Conservation (phyloP, 2,329 filamentous ascomycete species). For the Neonectria punicea region DNA sequence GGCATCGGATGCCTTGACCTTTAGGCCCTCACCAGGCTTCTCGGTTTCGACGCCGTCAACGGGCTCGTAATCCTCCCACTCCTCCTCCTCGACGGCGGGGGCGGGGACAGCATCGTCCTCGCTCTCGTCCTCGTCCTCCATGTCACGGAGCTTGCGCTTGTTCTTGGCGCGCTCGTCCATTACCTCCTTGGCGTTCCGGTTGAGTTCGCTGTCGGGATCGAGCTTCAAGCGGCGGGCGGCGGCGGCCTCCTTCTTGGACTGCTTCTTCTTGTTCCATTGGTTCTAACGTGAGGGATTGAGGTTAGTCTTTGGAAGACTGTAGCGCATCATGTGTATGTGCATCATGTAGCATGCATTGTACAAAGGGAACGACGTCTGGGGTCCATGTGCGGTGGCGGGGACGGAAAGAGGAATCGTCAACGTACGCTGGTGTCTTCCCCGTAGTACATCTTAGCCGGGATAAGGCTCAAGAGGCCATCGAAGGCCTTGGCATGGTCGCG, state of each 20-base stretch:
- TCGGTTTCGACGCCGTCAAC: slow-evolving; percentile 68
- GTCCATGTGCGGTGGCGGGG: slow-evolving; percentile 13
- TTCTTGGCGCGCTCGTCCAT: slow-evolving; percentile 82
- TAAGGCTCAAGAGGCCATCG: slow-evolving; percentile 86
- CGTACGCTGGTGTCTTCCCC: slow-evolving; percentile 85
- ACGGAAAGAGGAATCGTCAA: slow-evolving; percentile 42
- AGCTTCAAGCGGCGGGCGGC: slow-evolving; percentile 89
- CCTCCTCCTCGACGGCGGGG: slow-evolving; percentile 54
- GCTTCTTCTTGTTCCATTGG: slow-evolving; percentile 94
- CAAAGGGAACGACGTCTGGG: background rate
- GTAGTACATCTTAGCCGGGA: slow-evolving; percentile 91
- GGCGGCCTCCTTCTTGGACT: slow-evolving; percentile 88
- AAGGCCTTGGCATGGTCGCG: slow-evolving; percentile 77
- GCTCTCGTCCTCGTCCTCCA: slow-evolving; percentile 57
- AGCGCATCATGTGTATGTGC: background rate
- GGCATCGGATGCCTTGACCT: slow-evolving; percentile 55
- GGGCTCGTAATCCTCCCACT: slow-evolving; percentile 56
- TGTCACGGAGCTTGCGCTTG: slow-evolving; percentile 81
- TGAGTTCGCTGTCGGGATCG: slow-evolving; percentile 84
- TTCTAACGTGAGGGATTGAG: slow-evolving; percentile 65
- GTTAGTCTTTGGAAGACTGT: slow-evolving; percentile 30
- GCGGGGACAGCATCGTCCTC: slow-evolving; percentile 24
- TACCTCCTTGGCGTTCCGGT: slow-evolving; percentile 88
- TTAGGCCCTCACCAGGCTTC: slow-evolving; percentile 73
- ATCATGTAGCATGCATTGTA: background rate